Evolutionary conservation across 1,284 basidiomycete species (phyloP), one percentile per base, ranked within the genome.

Genomic region (Singerocomus rubriflavus): DNA sequence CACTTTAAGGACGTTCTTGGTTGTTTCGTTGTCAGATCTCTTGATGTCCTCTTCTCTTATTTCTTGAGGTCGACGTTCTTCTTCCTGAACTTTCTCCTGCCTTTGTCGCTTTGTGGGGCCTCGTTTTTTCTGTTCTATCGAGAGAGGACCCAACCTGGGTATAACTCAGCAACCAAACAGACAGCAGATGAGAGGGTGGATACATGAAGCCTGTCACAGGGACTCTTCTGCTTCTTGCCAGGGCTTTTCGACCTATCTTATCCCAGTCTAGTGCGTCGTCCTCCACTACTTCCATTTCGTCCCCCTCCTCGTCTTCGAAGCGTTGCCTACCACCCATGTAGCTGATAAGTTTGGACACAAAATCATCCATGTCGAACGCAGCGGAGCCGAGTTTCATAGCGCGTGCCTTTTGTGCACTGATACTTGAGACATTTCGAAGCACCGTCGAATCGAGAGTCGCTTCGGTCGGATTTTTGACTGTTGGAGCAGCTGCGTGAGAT

Each of bases 291-390:
- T 76, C 72, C 45, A 67, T 62, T 25, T 78, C 78, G 5, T 70
- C 74, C 11, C 77, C 81, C 12, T 76, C 79, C 17, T 78, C 77
- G 10, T 70, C 72, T 37, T 78, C 77, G 46, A 75, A 61, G 5
- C 59, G 62, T 51, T 77, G 77, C 32, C 76, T 73, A 2, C 85
- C 85, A 16, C 87, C 86, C 84, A 91, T 84, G 58, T 81, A 87
- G 10, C 72, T 78, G 42, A 85, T 71, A 21, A 93, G 74, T 58
- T 85, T 85, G 2, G 80, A 69, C 40, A 94, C 73, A 58, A 91
- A 93, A 53, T 93, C 91, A 54, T 92, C 90, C 31, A 87, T 73
- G 63, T 94, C 92, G 62, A 94, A 93, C 14, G 82, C 82, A 43
- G 88, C 85, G 0, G 80, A 80, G 48, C 88, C 89, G 1, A 89